Base-by-base conservation (phyloP, 2,329 filamentous ascomycete genomes). In the Lecanosticta acicola region DNA sequence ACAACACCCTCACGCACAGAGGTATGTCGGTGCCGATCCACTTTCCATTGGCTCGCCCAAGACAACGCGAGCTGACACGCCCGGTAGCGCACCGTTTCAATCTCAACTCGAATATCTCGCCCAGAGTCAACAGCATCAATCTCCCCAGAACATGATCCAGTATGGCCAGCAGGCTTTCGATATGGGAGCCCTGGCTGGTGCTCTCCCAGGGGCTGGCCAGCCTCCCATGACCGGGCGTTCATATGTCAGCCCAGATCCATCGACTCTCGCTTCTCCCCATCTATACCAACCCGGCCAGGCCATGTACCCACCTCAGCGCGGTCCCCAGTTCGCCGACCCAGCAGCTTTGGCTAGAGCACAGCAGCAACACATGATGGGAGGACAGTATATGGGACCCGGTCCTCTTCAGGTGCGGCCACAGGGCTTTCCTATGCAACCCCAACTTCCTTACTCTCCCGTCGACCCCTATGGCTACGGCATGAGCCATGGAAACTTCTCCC, bases 401-500 rank as follows among this genome's bases (percentile, higher is more conserved):
- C 45, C 47, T 17, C 37, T 52, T 18, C 54, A 50, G 38, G 46
- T 32, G 16, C 45, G 48, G 13, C 50, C 47, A 21, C 52, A 53
- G 29, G 43, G 21, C 26, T 53, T 51, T 34, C 49, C 48, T 3
- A 43, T 57, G 47, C 55, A 50, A 26, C 46, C 45, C 14, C 54
- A 57, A 18, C 35, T 51, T 19, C 54, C 41, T 26, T 60, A 55
- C 41, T 45, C 53, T 4, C 57, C 46, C 11, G 42, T 60, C 18
- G 52, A 61, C 35, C 48, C 53, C 14, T 62, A 59, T 36, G 53
- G 46, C 3, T 63, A 58, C 37, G 51, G 46, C 29, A 43, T 56
- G 18, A 54, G 43, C 20, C 46, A 55, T 3, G 17, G 51, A 3
- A 56, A 51, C 11, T 57, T 53, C 41, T 53, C 56, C 2, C 49